Conservation (phyloP, 768 basidiomycete genomes). For the Russula sp. region DNA sequence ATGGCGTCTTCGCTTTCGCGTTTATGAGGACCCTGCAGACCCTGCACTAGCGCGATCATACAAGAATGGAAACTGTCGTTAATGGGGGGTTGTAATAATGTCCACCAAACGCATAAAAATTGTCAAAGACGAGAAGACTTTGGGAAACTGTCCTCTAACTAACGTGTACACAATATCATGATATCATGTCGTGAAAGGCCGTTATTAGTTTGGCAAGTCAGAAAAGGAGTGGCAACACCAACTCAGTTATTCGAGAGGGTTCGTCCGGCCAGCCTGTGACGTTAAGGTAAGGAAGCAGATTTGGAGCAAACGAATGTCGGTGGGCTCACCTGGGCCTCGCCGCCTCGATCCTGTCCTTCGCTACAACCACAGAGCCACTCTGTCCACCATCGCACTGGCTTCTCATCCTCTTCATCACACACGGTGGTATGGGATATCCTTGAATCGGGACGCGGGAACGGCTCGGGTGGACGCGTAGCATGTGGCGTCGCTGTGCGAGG, state of each 20-base stretch:
- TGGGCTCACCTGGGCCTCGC: slow-evolving; percentile 57
- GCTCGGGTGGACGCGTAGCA: slow-evolving; percentile 32
- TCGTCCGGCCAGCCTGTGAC: slow-evolving; percentile 65
- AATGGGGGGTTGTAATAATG: neutral
- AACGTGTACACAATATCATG: slow-evolving; percentile 2
- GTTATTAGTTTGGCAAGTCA: neutral
- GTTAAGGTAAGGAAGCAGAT: neutral
- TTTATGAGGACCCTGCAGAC: neutral
- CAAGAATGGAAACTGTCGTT: neutral
- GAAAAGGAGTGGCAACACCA: neutral
- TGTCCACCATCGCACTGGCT: slow-evolving; percentile 68
- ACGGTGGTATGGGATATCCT: slow-evolving; percentile 22
- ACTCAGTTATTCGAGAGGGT: slow-evolving; percentile 42
- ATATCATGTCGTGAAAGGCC: neutral
- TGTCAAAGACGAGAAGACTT: neutral
- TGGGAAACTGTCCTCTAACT: slow-evolving; percentile 1
- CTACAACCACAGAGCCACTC: slow-evolving; percentile 81
- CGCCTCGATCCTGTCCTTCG: slow-evolving; percentile 67
- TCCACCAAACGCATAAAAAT: slow-evolving; percentile 3
- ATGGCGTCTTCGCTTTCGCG: too few relatives aligned
- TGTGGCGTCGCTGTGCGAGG: slow-evolving; percentile 39
- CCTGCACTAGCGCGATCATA: neutral
- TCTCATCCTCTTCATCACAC: slow-evolving; percentile 31
- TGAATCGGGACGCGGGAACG: slow-evolving; percentile 32
- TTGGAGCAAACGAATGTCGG: neutral